Base-by-base conservation (phyloP, 164 flowering plant species). In the Chimonanthus praecox region DNA sequence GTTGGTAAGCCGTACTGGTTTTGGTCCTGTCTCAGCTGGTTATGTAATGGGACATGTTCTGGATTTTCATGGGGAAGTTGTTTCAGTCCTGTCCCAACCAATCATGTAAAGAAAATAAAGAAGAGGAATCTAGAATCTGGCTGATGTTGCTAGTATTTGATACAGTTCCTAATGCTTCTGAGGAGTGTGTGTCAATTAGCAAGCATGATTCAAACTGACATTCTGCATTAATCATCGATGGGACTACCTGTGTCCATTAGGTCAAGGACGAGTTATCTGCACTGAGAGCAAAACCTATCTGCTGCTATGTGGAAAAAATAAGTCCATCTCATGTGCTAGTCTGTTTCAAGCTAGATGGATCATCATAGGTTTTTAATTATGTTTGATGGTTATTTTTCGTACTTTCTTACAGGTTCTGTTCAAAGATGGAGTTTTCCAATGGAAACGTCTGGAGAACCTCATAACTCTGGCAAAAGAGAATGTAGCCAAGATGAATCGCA, bases 391-490 rank as follows among this genome's bases (percentile, higher is more conserved):
- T 58, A 21, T 48, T 58, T 7, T 18, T 44, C 0, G 5, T 8
- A 6, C 43, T 16, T 70, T 11, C n/a, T 44, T 66, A 46, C 78
- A 94, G 99, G 99, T 94, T 82, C 86, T 94, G 33, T 94, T 94
- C 65, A 94, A 92, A 84, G 99, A 94, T 76, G 97, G 97, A 43
- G 79, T 87, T 73, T 94, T 94, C 82, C 99, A 94, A 71, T 94
- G 99, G 99, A 94, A 94, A 79, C 89, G 97, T 51, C 94, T 94
- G 69, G 99, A 94, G 78, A 94, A 94, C 78, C 95, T 94, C 70
- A 92, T 94, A 71, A 81, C 83, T 76, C 87, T 94, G 64, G 97
- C 99, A 5, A 94, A 94, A 83, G 97, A 94, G 78, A 92, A 94
- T 82, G 99, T 94, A 50, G 80, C 88, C 75, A 92, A 83, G 83